These are phyloP conservation scores for Fusarium compactum DNA, from an alignment of 2,329 filamentous ascomycete species.

Conservation along the genomic window DNA sequence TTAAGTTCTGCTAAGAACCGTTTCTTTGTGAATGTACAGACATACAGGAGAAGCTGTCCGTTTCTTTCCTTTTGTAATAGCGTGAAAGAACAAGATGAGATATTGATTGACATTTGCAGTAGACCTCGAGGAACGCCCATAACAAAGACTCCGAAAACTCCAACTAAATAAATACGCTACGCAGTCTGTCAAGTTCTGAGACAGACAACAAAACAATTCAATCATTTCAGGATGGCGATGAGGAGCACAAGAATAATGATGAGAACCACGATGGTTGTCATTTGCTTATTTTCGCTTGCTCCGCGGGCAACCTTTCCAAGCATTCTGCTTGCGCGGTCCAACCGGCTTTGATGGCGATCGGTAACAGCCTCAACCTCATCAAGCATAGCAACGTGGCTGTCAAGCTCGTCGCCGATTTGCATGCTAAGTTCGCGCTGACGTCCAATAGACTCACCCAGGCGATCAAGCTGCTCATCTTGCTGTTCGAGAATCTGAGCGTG, in stretches of 20 bases:
- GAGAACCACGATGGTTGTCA: slow-evolving; percentile 82
- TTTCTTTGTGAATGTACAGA: slow-evolving; percentile 21
- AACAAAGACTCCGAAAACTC: slow-evolving; percentile 36
- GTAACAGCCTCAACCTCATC: slow-evolving; percentile 89
- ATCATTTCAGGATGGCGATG: slow-evolving; percentile 83
- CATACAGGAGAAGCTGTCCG: background rate
- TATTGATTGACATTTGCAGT: slow-evolving; percentile 15
- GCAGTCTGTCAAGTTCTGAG: slow-evolving; percentile 26
- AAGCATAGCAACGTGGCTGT: slow-evolving; percentile 87
- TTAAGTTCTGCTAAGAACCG: background rate
- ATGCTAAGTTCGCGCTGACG: slow-evolving; percentile 93
- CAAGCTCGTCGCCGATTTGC: slow-evolving; percentile 95
- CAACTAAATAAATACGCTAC: slow-evolving; percentile 40
- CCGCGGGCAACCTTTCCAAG: slow-evolving; percentile 78
- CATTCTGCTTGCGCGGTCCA: slow-evolving; percentile 79
- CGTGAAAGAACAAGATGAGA: background rate
- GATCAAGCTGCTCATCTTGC: slow-evolving; percentile 94
- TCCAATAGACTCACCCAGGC: slow-evolving; percentile 84
- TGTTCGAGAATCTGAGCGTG: slow-evolving; percentile 85
- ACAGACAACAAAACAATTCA: background rate
- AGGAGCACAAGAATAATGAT: slow-evolving; percentile 86
- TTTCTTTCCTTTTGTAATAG: background rate
- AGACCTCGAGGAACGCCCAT: slow-evolving; percentile 16
- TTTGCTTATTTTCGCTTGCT: slow-evolving; percentile 87
- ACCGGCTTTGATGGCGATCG: slow-evolving; percentile 80